Base-by-base conservation (phyloP, 805 yeast species). In the Wickerhamomyces strasburgensis region DNA sequence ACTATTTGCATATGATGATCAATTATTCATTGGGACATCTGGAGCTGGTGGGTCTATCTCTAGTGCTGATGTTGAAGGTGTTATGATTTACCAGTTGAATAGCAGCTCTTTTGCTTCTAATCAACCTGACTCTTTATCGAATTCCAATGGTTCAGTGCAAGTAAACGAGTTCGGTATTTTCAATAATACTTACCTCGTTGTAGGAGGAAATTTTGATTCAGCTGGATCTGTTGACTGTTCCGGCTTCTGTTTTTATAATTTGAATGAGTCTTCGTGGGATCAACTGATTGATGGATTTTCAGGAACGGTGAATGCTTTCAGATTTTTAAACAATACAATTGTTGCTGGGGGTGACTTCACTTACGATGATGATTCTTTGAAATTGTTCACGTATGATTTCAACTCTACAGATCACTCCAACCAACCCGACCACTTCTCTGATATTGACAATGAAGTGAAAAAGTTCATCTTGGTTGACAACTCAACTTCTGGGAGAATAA, bases 121-220 rank as follows among this genome's bases (percentile, higher is more conserved):
- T n/a, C 56, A 47, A 9, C 44, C 52, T 4, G 33, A 30, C 5
- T 11, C 32, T 0, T 16, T 52, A 5, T 21, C 43, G 1, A 39
- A 44, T 3, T 35, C 65, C 9, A 60, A 62, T 4, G 43, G 46
- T 2, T 37, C 39, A 5, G 60, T 64, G n/a, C 51, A 56, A 6
- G 67, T 78, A 11, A 64, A 65, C 11, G 56, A 74, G 1, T 56
- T 54, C 17, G 58, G 57, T 14, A 37, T 35, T 28, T 40, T 47
- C 19, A 63, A 67, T 19, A 37, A 61, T 6, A 62, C 70, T 2
- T 48, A 65, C 14, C 59, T 87, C 19, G 65, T 80, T 21, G 84
- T 84, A 10, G 95, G 84, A 27, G 96, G 97, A 17, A 66, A 72
- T 29, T 87, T 84, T 54, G 70, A 67, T 15, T 55, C 65, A 15